phyloP scores from a whole-genome alignment of 73 alveolate species.

The Paramecium bursaria region DNA sequence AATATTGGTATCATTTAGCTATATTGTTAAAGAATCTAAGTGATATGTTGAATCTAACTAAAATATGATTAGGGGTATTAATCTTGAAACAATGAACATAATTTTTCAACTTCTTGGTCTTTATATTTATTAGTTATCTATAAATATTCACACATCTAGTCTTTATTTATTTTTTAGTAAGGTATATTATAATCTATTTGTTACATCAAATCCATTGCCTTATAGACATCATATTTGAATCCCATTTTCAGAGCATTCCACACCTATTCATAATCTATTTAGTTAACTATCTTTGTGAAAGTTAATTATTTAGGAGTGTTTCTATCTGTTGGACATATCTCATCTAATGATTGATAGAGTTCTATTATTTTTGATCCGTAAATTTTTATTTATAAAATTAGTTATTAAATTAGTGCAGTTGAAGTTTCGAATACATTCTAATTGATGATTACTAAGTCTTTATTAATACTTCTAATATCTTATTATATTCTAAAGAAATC shows the following conservation, averaged over 20 bases:
- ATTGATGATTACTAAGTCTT: background rate
- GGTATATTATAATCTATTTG: constrained; percentile 13
- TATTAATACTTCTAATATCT: constrained; percentile 4
- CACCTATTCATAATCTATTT: constrained; percentile 30
- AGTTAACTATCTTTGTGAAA: background rate
- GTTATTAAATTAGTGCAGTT: constrained; percentile 13
- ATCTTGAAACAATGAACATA: constrained; percentile 29
- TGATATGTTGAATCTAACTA: constrained; percentile 7
- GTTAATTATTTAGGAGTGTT: background rate
- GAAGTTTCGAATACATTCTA: constrained; percentile 6
- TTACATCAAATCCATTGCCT: constrained; percentile 50
- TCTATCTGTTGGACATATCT: constrained; percentile 60
- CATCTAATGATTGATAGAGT: constrained; percentile 52
- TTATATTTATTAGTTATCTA: constrained; percentile 5
- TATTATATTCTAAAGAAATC: constrained; percentile 26
- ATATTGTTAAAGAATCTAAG: constrained; percentile 27
- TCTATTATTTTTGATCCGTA: constrained; percentile 55
- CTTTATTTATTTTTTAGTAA: background rate
- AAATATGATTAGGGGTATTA: constrained; percentile 45
- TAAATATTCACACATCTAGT: background rate
- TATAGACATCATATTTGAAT: constrained; percentile 10
- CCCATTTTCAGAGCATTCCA: constrained; percentile 55
- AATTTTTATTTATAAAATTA: constrained; percentile 32
- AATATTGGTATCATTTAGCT: constrained; percentile 46
- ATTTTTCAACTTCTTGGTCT: constrained; percentile 46